Percentiles rank a stretch among this genome's conserved stretches.
Evolutionary conservation across 2,329 filamentous ascomycete species (phyloP).

Genomic region (Talaromyces rugulosus): DNA sequence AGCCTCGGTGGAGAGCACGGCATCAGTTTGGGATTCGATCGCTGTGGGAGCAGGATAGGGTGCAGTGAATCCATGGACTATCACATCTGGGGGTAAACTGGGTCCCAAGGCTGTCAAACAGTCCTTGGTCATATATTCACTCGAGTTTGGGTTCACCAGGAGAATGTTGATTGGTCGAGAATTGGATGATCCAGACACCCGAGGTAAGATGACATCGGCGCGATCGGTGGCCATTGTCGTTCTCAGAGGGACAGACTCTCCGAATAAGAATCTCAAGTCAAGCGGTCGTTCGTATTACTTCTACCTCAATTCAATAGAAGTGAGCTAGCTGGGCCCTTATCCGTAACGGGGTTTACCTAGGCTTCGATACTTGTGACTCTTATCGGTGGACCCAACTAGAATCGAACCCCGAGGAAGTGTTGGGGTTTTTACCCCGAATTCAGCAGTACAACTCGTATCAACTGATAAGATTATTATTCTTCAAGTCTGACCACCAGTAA

Average conservation of each 20-base stretch:
- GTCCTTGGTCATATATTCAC: slow-evolving; percentile 44
- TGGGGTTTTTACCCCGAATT: slow-evolving; percentile 6
- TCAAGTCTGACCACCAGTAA: neutral
- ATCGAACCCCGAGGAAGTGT: neutral
- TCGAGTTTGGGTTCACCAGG: slow-evolving; percentile 48
- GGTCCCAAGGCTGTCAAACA: slow-evolving; percentile 42
- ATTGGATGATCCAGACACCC: slow-evolving; percentile 6
- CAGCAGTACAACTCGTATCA: neutral
- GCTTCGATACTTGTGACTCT: neutral
- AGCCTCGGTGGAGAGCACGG: slow-evolving; percentile 48
- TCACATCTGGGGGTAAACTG: slow-evolving; percentile 45
- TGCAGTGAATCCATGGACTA: slow-evolving; percentile 49
- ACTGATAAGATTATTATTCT: slow-evolving; percentile 5
- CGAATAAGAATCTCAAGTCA: slow-evolving; percentile 1
- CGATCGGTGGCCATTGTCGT: neutral
- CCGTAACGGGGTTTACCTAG: neutral
- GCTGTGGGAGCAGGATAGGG: slow-evolving; percentile 47
- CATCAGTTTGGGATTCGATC: slow-evolving; percentile 49
- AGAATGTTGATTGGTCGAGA: slow-evolving; percentile 32
- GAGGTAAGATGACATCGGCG: neutral
- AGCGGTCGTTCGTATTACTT: neutral
- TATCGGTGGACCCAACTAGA: slow-evolving; percentile 1
- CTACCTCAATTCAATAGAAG: slow-evolving; percentile 1
- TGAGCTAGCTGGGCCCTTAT: slow-evolving; percentile 2
- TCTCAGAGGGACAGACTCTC: neutral